These are phyloP conservation scores for Leishmania lainsoni DNA, from an alignment of 208 protist species.

Conservation along the genomic window DNA sequence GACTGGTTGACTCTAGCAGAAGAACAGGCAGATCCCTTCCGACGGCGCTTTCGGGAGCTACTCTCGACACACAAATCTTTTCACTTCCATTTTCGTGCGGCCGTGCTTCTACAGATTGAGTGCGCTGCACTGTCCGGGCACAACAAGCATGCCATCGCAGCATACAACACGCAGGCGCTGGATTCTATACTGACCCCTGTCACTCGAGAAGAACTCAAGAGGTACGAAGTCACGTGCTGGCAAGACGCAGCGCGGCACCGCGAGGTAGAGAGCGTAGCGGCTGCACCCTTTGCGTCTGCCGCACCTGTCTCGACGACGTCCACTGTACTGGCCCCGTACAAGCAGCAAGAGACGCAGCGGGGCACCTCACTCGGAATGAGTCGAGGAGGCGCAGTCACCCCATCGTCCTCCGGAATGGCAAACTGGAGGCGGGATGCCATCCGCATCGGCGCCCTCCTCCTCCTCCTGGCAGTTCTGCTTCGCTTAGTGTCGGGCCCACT, in stretches of 20 bases:
- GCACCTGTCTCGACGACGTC: neutral
- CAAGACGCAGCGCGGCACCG: conserved; percentile 11
- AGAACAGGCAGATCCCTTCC: neutral
- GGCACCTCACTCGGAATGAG: neutral
- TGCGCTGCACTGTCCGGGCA: conserved; percentile 12
- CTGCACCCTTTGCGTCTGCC: conserved; percentile 4
- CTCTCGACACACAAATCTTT: neutral
- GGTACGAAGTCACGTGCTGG: conserved; percentile 8
- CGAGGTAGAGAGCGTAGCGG: neutral
- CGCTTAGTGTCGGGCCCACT: conserved; percentile 33
- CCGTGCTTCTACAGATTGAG: conserved; percentile 28
- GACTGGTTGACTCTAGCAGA: neutral
- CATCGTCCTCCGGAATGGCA: conserved; percentile 2
- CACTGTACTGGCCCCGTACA: neutral
- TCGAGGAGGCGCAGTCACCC: neutral
- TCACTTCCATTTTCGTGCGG: conserved; percentile 13
- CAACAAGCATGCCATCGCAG: neutral
- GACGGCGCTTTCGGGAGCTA: neutral
- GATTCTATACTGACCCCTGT: neutral
- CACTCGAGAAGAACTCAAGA: neutral
- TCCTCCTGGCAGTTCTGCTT: conserved; percentile 31
- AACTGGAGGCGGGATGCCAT: conserved; percentile 30
- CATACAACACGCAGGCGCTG: neutral
- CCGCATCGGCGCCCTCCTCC: conserved; percentile 14
- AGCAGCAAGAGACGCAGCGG: conserved; percentile 4